phyloP scores from a whole-genome alignment of 2,329 filamentous ascomycete genomes.

The Alternaria novae-zelandiae region DNA sequence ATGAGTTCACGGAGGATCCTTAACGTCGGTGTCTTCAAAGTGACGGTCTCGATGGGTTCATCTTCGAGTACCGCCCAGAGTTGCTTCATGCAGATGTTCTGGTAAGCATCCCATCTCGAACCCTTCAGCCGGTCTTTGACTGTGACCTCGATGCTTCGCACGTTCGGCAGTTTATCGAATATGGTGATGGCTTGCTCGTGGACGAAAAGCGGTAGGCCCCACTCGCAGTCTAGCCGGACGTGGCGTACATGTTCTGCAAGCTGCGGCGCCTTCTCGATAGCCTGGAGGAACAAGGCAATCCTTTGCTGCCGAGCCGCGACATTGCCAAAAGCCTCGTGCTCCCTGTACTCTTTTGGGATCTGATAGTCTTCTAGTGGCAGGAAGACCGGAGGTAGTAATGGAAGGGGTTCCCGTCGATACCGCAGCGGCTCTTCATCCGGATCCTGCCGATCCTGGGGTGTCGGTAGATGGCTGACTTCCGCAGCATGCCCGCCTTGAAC shows the following conservation, averaged over 20 bases:
- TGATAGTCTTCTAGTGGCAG: neutral
- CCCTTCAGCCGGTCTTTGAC: neutral
- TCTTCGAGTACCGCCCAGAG: neutral
- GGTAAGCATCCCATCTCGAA: neutral
- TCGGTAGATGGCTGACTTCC: neutral
- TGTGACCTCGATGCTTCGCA: neutral
- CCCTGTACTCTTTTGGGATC: neutral
- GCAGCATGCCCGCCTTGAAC: neutral
- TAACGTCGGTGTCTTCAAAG: neutral
- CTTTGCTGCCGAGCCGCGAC: neutral
- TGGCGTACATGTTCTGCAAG: neutral
- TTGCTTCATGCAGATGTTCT: neutral
- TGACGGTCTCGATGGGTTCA: neutral
- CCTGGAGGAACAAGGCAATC: neutral
- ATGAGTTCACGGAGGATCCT: neutral
- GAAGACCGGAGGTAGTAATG: neutral
- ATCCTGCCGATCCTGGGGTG: neutral
- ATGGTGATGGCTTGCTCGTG: neutral
- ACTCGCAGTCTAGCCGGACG: neutral
- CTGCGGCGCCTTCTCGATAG: neutral
- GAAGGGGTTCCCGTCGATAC: neutral
- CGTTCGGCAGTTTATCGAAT: neutral
- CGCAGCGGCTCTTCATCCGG: neutral
- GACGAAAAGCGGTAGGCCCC: neutral
- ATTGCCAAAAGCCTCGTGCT: neutral